Base-by-base conservation (phyloP, 2,329 filamentous ascomycete genomes). In the Curvularia eragrostidis region DNA sequence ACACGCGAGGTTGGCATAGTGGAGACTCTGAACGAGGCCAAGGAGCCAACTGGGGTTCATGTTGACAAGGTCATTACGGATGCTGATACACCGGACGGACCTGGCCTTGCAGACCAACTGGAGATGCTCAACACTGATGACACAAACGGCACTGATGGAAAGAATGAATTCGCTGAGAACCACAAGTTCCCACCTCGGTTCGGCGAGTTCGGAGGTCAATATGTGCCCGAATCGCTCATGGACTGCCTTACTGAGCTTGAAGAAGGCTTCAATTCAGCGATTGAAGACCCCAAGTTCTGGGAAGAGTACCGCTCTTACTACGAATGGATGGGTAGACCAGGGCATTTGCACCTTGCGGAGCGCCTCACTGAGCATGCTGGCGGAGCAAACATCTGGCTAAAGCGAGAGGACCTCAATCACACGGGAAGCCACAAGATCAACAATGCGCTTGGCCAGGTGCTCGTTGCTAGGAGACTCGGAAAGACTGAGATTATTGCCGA, bases 351-450 rank as follows among this genome's bases (percentile, higher is more conserved):
- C 79, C 81, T 93, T 52, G 95, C 95, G 1, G 88, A 95, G 67
- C 88, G 93, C 52, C 82, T 99, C 65, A 98, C 94, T 0, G 89
- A 96, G 74, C 82, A 94, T 71, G 93, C 91, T 47, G 92, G 93
- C 23, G 95, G 95, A 59, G 94, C 95, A 48, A 96, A 93, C 74
- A 96, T 99, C 81, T 99, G 94, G 89, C 81, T 99, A 67, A 99
- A 99, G 85, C 88, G 95, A 69, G 95, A 99, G 80, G 95, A 99
- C 76, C 83, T 98, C 55, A 98, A 98, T 80, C 95, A 99, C 77
- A 98, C 95, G 8, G 95, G 95, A 66, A 96, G 91, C 62, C 95
- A 99, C 84, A 99, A 99, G 85, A 98, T 99, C 83, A 99, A 99
- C 83, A 99, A 99, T 72, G 95, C 95, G 0, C 83, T 99, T 8